A percentile compares a stretch with the other conserved stretches of the same genome.
These are phyloP conservation scores for Agaricus bisporus DNA, from an alignment of 768 basidiomycete species.

Conservation along the genomic window DNA sequence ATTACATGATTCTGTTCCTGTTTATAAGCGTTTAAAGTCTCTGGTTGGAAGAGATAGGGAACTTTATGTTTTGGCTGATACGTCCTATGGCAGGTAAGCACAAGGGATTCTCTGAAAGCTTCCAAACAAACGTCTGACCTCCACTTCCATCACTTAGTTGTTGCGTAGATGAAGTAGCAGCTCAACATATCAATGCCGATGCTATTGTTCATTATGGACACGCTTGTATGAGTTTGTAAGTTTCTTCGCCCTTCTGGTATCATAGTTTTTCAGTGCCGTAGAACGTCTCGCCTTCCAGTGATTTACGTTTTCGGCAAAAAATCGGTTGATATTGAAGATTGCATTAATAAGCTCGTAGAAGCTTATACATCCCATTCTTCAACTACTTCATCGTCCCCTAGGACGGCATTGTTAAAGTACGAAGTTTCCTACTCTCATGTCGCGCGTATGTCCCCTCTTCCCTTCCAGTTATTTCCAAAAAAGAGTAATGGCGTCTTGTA, in stretches of 20 bases:
- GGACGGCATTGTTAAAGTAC: conserved; percentile 49
- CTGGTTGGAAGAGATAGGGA: conserved; percentile 42
- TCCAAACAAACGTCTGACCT: background rate
- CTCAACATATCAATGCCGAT: conserved; percentile 90
- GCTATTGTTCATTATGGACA: conserved; percentile 93
- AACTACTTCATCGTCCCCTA: background rate
- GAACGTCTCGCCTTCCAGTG: conserved; percentile 83
- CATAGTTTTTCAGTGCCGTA: conserved; percentile 21
- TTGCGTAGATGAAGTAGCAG: conserved; percentile 94
- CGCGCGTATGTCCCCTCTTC: conserved; percentile 38
- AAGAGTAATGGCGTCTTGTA: conserved; percentile 14
- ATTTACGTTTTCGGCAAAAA: conserved; percentile 88
- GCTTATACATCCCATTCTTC: conserved; percentile 20
- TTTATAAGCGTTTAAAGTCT: conserved; percentile 63
- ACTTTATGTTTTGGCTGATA: conserved; percentile 92
- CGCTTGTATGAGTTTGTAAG: conserved; percentile 91
- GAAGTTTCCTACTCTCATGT: conserved; percentile 75
- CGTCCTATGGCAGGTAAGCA: conserved; percentile 89
- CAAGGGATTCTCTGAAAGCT: conserved; percentile 1
- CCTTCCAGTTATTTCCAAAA: background rate
- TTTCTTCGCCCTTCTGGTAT: conserved; percentile 7
- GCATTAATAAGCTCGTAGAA: conserved; percentile 34
- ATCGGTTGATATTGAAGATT: conserved; percentile 48
- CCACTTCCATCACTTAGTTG: conserved; percentile 54
- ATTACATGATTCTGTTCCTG: conserved; percentile 77